Conservation (phyloP, 2,329 filamentous ascomycete genomes). For the Raffaelea ambrosiae region DNA sequence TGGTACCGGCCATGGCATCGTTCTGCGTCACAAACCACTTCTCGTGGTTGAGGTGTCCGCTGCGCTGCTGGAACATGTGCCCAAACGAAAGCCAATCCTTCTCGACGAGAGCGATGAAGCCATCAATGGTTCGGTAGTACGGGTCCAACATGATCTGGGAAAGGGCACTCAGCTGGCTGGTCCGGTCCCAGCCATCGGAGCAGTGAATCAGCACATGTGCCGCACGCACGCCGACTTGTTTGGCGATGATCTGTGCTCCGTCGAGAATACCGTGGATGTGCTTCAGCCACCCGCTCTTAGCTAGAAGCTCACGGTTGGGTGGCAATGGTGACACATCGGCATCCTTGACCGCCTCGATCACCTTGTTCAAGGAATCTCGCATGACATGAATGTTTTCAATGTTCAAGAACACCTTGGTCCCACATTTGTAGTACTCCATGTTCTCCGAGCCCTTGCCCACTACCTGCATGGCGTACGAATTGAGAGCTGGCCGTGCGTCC, state of each 20-base stretch:
- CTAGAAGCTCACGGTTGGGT: slow-evolving; percentile 71
- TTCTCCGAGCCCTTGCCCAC: slow-evolving; percentile 92
- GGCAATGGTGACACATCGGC: slow-evolving; percentile 78
- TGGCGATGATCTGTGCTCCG: slow-evolving; percentile 74
- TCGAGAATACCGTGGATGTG: slow-evolving; percentile 81
- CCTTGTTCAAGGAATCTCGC: slow-evolving; percentile 79
- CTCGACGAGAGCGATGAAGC: slow-evolving; percentile 88
- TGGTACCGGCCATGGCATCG: slow-evolving; percentile 60
- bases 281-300: slow-evolving; percentile 82
- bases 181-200: slow-evolving; percentile 97
- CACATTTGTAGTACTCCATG: slow-evolving; percentile 93
- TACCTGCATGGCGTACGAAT: slow-evolving; percentile 89
- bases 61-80: slow-evolving; percentile 93
- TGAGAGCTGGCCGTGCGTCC: slow-evolving; percentile 87
- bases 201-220: slow-evolving; percentile 96
- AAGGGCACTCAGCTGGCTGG: slow-evolving; percentile 84
- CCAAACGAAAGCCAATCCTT: slow-evolving; percentile 98
- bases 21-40: slow-evolving; percentile 91
- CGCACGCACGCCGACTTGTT: slow-evolving; percentile 83
- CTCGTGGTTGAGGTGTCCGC: slow-evolving; percentile 78
- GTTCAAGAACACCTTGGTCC: slow-evolving; percentile 82
- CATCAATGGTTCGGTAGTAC: slow-evolving; percentile 87
- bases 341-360: slow-evolving; percentile 86
- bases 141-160: slow-evolving; percentile 92
- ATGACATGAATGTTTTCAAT: slow-evolving; percentile 99